Evolutionary conservation across 73 alveolate genomes (phyloP).

Genomic region (Tetrahymena thermophila): DNA sequence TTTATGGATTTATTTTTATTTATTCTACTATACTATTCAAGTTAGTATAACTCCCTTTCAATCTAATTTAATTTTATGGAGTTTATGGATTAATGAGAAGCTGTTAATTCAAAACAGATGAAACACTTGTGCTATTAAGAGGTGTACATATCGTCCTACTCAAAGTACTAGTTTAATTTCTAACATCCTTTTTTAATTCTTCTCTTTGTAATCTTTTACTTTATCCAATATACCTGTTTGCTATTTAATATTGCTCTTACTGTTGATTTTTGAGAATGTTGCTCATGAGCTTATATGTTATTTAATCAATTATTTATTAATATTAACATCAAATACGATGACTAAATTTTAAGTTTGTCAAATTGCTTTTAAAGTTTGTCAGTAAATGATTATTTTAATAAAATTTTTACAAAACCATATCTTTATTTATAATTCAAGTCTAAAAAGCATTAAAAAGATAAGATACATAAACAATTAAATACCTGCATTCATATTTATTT

Average conservation of each 20-base stretch:
- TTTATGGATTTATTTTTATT: not conserved
- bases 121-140: not conserved
- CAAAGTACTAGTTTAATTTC: not conserved
- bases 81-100: not conserved
- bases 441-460: not conserved
- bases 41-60: not conserved
- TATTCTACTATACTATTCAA: not conserved
- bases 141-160: not conserved
- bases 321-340: not conserved
- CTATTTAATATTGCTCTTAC: not conserved
- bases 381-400: not conserved
- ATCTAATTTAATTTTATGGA: not conserved
- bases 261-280: not conserved
- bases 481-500: too few species aligned
- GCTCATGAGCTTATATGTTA: not conserved
- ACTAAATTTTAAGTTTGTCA: not conserved
- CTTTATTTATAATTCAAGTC: not conserved
- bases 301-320: not conserved
- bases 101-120: not conserved
- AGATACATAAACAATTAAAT: not conserved
- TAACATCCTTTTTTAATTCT: not conserved
- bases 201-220: not conserved
- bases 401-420: not conserved
- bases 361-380: not conserved
- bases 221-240: not conserved